These are phyloP conservation scores for Teunomyces gatunensis DNA, from an alignment of 805 yeast genomes.

Conservation along the genomic window DNA sequence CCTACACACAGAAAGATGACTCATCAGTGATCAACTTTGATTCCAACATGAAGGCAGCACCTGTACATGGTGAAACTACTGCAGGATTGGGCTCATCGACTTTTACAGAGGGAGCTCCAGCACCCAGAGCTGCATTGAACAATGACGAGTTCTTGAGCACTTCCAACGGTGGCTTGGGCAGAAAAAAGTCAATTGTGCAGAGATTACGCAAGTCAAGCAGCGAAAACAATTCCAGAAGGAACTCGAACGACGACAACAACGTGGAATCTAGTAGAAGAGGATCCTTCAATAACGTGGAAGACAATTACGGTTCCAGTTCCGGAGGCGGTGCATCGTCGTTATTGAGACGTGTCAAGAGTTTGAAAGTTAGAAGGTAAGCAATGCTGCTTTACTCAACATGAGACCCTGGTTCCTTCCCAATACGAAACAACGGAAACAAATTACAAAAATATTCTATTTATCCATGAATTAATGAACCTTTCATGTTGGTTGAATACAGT, in stretches of 20 bases:
- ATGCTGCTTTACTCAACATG: not conserved
- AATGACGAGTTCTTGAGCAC: slow-evolving; percentile 25
- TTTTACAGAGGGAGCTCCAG: slow-evolving; percentile 95
- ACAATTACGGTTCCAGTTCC: slow-evolving; percentile 10
- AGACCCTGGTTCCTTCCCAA: not conserved
- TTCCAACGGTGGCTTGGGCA: slow-evolving; percentile 50
- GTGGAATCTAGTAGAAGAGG: slow-evolving; percentile 13
- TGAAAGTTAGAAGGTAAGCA: slow-evolving; percentile 59
- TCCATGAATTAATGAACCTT: not conserved
- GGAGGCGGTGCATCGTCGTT: slow-evolving; percentile 40
- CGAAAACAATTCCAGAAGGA: slow-evolving; percentile 30
- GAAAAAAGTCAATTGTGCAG: slow-evolving; percentile 83
- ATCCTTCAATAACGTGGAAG: slow-evolving; percentile 10
- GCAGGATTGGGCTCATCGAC: slow-evolving; percentile 91
- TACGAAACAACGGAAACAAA: not conserved
- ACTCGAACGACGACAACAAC: slow-evolving; percentile 22
- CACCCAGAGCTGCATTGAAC: slow-evolving; percentile 44
- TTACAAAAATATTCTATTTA: not conserved
- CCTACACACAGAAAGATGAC: slow-evolving; percentile 45
- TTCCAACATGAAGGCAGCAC: slow-evolving; percentile 61
- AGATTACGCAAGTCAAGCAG: slow-evolving; percentile 49
- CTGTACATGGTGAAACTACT: slow-evolving; percentile 83
- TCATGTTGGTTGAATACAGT: not conserved
- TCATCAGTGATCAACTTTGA: slow-evolving; percentile 66
- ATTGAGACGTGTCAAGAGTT: slow-evolving; percentile 82